A percentile compares a stretch with the other conserved stretches of the same genome.
phyloP scores from a whole-genome alignment of 768 basidiomycete species.

The Hericium rajendrae region DNA sequence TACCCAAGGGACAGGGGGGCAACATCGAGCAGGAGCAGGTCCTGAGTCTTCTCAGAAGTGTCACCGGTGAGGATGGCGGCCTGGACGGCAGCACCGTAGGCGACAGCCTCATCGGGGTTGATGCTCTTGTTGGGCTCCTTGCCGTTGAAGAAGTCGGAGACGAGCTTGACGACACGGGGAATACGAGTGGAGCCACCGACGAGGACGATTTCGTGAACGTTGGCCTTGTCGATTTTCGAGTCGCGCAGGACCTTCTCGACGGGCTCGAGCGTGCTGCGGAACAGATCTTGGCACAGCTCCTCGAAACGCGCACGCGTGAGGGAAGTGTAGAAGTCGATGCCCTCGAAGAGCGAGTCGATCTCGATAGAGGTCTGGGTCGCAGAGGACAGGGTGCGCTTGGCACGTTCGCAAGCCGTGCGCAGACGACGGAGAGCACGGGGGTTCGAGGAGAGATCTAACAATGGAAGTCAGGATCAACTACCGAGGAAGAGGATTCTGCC shows the following conservation, averaged over 20 bases:
- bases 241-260: slow-evolving; percentile 98
- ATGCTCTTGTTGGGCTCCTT: slow-evolving; percentile 99
- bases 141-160: slow-evolving; percentile 97
- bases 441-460: slow-evolving; percentile 74
- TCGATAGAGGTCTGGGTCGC: slow-evolving; percentile 95
- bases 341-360: slow-evolving; percentile 96
- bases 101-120: slow-evolving; percentile 98
- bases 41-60: slow-evolving; percentile 96
- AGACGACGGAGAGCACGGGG: slow-evolving; percentile 95
- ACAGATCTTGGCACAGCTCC: slow-evolving; percentile 90
- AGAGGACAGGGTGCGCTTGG: slow-evolving; percentile 96
- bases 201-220: slow-evolving; percentile 94
- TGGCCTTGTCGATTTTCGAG: slow-evolving; percentile 94
- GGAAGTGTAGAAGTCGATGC: slow-evolving; percentile 97
- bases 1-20: slow-evolving; percentile 70
- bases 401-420: slow-evolving; percentile 96
- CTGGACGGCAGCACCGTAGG: slow-evolving; percentile 97
- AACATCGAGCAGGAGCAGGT: slow-evolving; percentile 92
- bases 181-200: slow-evolving; percentile 99
- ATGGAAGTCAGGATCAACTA: slow-evolving; percentile 8
- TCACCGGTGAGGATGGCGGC: slow-evolving; percentile 97
- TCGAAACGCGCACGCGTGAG: slow-evolving; percentile 98
- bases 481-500: background rate
- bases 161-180: slow-evolving; percentile 93
- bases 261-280: slow-evolving; percentile 87